Evolutionary conservation across 129 eudicot species (phyloP).

Genomic region (Artemisia argyi): DNA sequence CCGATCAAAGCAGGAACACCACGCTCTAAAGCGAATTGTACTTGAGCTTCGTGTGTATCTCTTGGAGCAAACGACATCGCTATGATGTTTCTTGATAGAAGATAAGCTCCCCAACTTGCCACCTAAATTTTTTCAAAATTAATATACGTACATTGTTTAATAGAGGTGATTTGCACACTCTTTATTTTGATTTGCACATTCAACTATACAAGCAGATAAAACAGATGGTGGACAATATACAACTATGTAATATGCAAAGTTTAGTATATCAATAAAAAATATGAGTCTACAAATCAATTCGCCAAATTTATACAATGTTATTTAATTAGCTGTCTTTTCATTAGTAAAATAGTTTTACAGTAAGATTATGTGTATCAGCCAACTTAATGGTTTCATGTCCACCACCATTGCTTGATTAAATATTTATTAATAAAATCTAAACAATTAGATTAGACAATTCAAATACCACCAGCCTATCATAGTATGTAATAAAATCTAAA

Average conservation of each 20-base stretch:
- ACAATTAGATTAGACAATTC: background rate
- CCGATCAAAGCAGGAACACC: conserved; percentile 98
- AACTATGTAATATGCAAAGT: too few relatives aligned
- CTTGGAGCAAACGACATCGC: conserved; percentile 93
- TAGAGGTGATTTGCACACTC: background rate
- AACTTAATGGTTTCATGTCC: too few relatives aligned
- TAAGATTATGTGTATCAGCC: too few relatives aligned
- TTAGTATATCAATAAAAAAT: too few relatives aligned
- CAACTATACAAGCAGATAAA: too few relatives aligned
- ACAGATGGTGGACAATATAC: too few relatives aligned
- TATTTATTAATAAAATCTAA: background rate
- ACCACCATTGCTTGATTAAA: background rate
- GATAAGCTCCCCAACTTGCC: conserved; percentile 97
- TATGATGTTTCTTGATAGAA: conserved; percentile 72
- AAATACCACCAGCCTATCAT: background rate
- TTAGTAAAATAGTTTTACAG: too few relatives aligned
- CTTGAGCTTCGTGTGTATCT: conserved; percentile 93
- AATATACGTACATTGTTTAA: background rate
- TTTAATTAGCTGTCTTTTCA: too few relatives aligned
- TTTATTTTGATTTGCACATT: too few relatives aligned
- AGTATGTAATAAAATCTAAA: background rate
- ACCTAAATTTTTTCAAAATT: conserved; percentile 39
- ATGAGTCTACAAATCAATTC: too few relatives aligned
- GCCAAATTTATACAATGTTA: too few relatives aligned
- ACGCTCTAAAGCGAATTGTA: conserved; percentile 88